Evolutionary conservation across 2,329 filamentous ascomycete species (phyloP), one percentile per base, ranked within the genome.

Genomic region (Microthyrium microscopicum): DNA sequence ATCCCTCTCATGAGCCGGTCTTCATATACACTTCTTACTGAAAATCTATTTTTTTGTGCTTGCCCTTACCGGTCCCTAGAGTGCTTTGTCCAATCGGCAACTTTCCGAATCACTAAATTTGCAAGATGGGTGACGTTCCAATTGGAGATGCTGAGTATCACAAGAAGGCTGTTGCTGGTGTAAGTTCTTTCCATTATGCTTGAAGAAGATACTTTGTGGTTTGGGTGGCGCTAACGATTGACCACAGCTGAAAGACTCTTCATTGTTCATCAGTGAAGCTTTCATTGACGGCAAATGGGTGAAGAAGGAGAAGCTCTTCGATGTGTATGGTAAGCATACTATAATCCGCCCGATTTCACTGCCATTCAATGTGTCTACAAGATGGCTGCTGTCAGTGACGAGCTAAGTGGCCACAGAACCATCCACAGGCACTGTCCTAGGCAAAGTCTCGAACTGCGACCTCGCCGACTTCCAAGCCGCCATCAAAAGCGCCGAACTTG

Each of bases 401-500:
- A n/a, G n/a, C n/a, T n/a, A n/a, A n/a, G n/a, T n/a, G 21, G 13
- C 17, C 4, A 35, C 29, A 39, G 45, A 47, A 33, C 44, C 44
- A 9, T 41, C 43, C 4, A 45, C 39, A 3, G 41, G 26, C 9
- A 37, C 33, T 3, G 35, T 39, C 16, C 36, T 47, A 16, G 39
- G 41, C 3, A n/a, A 29, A 16, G 42, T 45, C 12, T 33, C 42
- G n/a, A 40, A 43, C 25, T 43, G 40, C 29, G 33, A 40, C 19
- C 26, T 40, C 6, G 31, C 38, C 8, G 44, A 46, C 29, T 41
- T 46, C 31, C 24, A 41, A 37, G n/a, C n/a, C 17, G 41, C 44
- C 13, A 45, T 45, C 29, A 15, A 35, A 18, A 39, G 33, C 19
- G 41, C 45, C 11, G 18, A 42, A 26, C 25, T 26, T 3, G 40